Percentiles rank a stretch among this genome's conserved stretches.
phyloP scores from a whole-genome alignment of 768 basidiomycete species.

The Kondoa subrosea region DNA sequence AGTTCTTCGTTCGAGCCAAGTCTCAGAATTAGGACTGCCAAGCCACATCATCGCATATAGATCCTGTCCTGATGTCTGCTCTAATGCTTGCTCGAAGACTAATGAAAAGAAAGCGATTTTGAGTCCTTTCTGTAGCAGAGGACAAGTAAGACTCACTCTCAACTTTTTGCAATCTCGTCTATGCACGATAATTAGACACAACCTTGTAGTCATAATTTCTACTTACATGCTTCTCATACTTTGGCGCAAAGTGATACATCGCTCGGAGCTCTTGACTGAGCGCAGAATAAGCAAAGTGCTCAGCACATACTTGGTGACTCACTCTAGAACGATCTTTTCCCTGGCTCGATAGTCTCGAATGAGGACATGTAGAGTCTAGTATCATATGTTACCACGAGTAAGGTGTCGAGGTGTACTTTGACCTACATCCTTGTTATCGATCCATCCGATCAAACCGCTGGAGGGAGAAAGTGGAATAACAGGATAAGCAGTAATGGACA shows the following conservation, averaged over 20 bases:
- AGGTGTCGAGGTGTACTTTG: background rate
- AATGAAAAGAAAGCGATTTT: background rate
- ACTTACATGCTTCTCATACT: constrained; percentile 1
- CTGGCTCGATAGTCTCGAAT: background rate
- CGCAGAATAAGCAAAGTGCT: background rate
- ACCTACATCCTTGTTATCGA: constrained; percentile 2
- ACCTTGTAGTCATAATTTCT: too few species aligned
- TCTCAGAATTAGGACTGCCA: constrained; percentile 11
- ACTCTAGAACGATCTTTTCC: background rate
- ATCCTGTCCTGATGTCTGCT: constrained; percentile 25
- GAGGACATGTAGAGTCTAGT: constrained; percentile 3
- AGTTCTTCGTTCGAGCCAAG: constrained; percentile 23
- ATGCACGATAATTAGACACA: too few species aligned
- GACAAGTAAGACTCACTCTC: too few species aligned
- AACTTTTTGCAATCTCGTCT: too few species aligned
- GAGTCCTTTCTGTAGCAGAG: too few species aligned
- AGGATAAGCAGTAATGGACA: background rate
- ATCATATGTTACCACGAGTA: background rate
- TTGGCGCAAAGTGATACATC: constrained; percentile 1
- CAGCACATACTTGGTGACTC: background rate
- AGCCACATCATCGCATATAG: constrained; percentile 22
- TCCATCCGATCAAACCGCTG: background rate
- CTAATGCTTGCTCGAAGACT: constrained; percentile 25
- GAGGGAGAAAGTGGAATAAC: background rate
- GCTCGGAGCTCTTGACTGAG: background rate